Conservation (phyloP, 2,329 filamentous ascomycete genomes). For the Aspergillus quadricinctus region DNA sequence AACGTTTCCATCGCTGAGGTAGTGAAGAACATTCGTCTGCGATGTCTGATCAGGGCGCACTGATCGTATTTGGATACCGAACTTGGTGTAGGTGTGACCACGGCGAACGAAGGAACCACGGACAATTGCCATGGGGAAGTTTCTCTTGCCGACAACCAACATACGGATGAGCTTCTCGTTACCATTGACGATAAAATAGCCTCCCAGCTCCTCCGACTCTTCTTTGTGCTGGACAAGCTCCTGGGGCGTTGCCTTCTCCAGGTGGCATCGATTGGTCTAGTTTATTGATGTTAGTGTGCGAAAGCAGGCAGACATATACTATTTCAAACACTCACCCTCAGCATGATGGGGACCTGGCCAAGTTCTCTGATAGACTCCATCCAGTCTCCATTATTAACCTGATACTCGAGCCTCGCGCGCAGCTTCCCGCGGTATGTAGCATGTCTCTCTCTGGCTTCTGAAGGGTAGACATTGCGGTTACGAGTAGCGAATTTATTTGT, state of each 20-base stretch:
- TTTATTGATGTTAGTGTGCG: slow-evolving; percentile 1
- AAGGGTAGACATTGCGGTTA: slow-evolving; percentile 80
- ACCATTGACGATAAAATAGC: slow-evolving; percentile 96
- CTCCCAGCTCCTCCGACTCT: slow-evolving; percentile 91
- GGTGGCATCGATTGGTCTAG: slow-evolving; percentile 83
- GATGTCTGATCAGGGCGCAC: slow-evolving; percentile 97
- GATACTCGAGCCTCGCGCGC: slow-evolving; percentile 76
- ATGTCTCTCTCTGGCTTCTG: slow-evolving; percentile 93
- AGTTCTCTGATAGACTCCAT: slow-evolving; percentile 79
- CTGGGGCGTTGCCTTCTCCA: slow-evolving; percentile 78
- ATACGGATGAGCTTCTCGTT: slow-evolving; percentile 96
- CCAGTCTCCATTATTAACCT: slow-evolving; percentile 80
- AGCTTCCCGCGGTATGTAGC: slow-evolving; percentile 85
- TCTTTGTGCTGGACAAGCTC: slow-evolving; percentile 83
- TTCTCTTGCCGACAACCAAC: slow-evolving; percentile 82
- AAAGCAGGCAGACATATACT: slow-evolving; percentile 1
- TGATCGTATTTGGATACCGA: slow-evolving; percentile 84
- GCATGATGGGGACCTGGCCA: slow-evolving; percentile 87
- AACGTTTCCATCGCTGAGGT: slow-evolving; percentile 90
- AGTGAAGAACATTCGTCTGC: slow-evolving; percentile 95
- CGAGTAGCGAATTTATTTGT: slow-evolving; percentile 76
- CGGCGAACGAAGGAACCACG: slow-evolving; percentile 85
- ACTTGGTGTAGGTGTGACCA: slow-evolving; percentile 81
- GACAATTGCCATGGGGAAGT: slow-evolving; percentile 92
- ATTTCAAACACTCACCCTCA: slow-evolving; percentile 59